Conservation (phyloP, 2,329 filamentous ascomycete species). For the Verticillium nubilum region DNA sequence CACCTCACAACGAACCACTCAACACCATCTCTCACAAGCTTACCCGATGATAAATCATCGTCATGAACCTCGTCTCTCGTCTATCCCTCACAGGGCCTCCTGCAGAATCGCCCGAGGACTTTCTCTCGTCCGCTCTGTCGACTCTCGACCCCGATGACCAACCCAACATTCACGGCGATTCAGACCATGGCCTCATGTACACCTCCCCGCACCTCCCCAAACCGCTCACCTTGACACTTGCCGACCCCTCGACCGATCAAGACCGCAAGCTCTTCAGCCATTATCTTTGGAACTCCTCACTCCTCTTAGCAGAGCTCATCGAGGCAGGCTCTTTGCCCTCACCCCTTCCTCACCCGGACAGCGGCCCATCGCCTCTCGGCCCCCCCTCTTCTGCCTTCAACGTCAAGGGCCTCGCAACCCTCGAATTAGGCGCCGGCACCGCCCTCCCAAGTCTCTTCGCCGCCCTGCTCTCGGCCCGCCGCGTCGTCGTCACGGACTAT, state of each 20-base stretch:
- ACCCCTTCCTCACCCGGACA: conserved; percentile 9
- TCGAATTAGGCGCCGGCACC: conserved; percentile 66
- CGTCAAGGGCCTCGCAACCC: conserved; percentile 43
- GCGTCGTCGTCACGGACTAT: conserved; percentile 62
- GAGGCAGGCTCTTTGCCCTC: conserved; percentile 39
- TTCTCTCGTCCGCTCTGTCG: conserved; percentile 52
- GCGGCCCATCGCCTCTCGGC: neutral
- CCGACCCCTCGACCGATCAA: conserved; percentile 43
- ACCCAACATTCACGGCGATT: conserved; percentile 60
- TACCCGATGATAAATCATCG: neutral
- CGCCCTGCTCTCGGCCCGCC: conserved; percentile 37
- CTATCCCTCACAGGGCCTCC: conserved; percentile 33
- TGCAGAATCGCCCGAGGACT: conserved; percentile 48
- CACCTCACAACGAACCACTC: neutral
- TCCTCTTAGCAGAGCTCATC: conserved; percentile 50
- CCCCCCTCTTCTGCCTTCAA: conserved; percentile 28
- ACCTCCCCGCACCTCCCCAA: conserved; percentile 43
- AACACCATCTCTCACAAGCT: neutral
- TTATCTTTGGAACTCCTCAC: conserved; percentile 65
- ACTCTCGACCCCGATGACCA: conserved; percentile 65
- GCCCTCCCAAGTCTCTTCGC: conserved; percentile 47
- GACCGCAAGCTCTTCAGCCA: conserved; percentile 62
- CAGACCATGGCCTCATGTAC: conserved; percentile 54
- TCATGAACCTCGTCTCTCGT: conserved; percentile 43
- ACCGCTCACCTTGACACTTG: conserved; percentile 37